phyloP scores from a whole-genome alignment of 306 rosid genomes.

The Erythrophleum fordii region DNA sequence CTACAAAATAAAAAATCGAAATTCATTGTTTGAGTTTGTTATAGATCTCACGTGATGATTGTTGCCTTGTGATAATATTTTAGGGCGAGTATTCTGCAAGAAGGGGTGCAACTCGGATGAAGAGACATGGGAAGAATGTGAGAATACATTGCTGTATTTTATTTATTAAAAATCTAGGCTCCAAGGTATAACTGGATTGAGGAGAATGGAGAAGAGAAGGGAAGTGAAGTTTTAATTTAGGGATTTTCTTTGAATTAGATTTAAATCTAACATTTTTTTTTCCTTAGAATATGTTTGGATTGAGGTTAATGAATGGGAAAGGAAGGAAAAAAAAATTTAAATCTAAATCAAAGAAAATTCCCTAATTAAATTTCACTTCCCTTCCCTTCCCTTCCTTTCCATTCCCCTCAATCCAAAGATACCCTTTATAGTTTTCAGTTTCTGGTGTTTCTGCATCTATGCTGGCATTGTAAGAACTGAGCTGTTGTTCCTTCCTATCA shows the following conservation, averaged over 20 bases:
- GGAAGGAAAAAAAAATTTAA: neutral
- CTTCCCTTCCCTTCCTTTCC: neutral
- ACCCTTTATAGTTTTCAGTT: neutral
- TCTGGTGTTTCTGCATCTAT: constrained; percentile 24
- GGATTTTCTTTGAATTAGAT: neutral
- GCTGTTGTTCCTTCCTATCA: neutral
- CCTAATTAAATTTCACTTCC: neutral
- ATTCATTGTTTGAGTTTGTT: neutral
- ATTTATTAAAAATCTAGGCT: neutral
- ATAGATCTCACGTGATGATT: neutral
- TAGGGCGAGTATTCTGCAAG: constrained; percentile 97
- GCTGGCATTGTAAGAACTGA: neutral
- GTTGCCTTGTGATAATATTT: constrained; percentile 31
- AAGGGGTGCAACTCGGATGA: constrained; percentile 82
- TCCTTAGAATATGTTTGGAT: neutral
- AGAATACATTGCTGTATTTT: constrained; percentile 38
- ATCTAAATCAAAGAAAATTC: neutral
- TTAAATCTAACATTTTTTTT: neutral
- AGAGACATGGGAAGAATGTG: constrained; percentile 86
- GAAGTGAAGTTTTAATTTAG: neutral
- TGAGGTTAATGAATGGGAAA: neutral
- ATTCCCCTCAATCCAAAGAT: neutral
- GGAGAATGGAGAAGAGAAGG: neutral
- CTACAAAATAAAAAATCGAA: neutral
- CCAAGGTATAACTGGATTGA: neutral